These are phyloP conservation scores for Trichoderma endophyticum DNA, from an alignment of 2,329 filamentous ascomycete genomes.

Conservation along the genomic window DNA sequence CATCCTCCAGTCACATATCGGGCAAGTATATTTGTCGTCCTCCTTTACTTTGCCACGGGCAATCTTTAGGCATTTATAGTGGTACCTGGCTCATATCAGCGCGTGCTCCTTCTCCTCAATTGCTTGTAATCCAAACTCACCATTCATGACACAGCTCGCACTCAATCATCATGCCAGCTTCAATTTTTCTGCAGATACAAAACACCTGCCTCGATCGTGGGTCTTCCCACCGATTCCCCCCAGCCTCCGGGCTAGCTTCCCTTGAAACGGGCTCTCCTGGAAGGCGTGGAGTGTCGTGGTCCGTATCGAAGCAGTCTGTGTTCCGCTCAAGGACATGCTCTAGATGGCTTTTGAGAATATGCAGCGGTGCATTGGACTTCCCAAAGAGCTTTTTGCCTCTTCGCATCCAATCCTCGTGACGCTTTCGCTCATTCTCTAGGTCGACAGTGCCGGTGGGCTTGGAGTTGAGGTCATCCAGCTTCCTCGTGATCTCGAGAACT, in stretches of 20 bases:
- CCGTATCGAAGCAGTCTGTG: slow-evolving; percentile 83
- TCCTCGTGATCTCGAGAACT: slow-evolving; percentile 85
- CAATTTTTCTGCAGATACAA: slow-evolving; percentile 89
- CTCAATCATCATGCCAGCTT: slow-evolving; percentile 99
- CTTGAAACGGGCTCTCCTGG: slow-evolving; percentile 90
- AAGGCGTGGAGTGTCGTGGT: slow-evolving; percentile 76
- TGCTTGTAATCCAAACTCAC: slow-evolving; percentile 50
- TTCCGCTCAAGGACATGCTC: slow-evolving; percentile 90
- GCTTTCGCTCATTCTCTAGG: slow-evolving; percentile 88
- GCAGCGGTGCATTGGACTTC: slow-evolving; percentile 93
- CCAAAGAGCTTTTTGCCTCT: slow-evolving; percentile 97
- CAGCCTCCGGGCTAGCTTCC: slow-evolving; percentile 62
- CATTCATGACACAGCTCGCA: slow-evolving; percentile 98
- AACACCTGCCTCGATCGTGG: slow-evolving; percentile 75
- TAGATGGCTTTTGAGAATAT: slow-evolving; percentile 93
- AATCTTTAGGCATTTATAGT: slow-evolving; percentile 97
- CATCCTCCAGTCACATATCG: slow-evolving; percentile 95
- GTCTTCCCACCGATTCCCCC: slow-evolving; percentile 56
- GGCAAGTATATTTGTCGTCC: slow-evolving; percentile 96
- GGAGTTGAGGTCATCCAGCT: slow-evolving; percentile 82
- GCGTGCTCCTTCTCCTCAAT: background rate
- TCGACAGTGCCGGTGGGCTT: slow-evolving; percentile 90
- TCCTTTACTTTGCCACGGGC: slow-evolving; percentile 97
- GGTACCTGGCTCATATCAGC: slow-evolving; percentile 62
- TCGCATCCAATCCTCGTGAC: slow-evolving; percentile 98